phyloP scores from a whole-genome alignment of 768 basidiomycete genomes.

The Russula olivacea region DNA sequence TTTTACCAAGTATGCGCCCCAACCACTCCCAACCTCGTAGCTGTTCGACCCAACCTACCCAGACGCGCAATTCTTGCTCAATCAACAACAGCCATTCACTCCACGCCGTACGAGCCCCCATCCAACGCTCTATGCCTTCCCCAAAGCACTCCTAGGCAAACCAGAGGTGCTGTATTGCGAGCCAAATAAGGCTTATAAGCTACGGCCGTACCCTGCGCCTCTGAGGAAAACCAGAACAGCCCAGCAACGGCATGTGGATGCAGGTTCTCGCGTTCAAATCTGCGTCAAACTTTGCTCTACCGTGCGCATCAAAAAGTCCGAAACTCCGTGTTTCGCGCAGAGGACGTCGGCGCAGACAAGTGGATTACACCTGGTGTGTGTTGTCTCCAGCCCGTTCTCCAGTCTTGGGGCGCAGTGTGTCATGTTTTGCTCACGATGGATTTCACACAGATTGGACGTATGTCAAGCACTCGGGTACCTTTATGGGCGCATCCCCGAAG shows the following conservation, averaged over 20 bases:
- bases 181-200: too few species aligned
- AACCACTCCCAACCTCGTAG: neutral
- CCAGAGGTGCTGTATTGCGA: constrained; percentile 1
- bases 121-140: constrained; percentile 9
- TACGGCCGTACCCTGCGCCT: constrained; percentile 8
- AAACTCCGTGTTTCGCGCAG: constrained; percentile 1
- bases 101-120: too few species aligned
- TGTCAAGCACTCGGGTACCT: constrained; percentile 5
- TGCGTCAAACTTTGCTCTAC: neutral
- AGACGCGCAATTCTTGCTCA: neutral
- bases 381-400: neutral
- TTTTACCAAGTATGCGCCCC: neutral
- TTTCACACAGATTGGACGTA: constrained; percentile 14
- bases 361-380: constrained; percentile 15
- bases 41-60: constrained; percentile 10
- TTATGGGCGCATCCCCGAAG: neutral
- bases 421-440: too few species aligned
- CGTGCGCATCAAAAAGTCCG: neutral
- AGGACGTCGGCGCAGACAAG: constrained; percentile 18
- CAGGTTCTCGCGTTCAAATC: neutral
- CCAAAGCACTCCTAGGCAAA: constrained; percentile 14
- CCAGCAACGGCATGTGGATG: too few species aligned
- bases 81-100: neutral
- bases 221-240: neutral
- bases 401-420: too few species aligned